Conservation (phyloP, 805 yeast species). For the Dipodascus albidus region DNA sequence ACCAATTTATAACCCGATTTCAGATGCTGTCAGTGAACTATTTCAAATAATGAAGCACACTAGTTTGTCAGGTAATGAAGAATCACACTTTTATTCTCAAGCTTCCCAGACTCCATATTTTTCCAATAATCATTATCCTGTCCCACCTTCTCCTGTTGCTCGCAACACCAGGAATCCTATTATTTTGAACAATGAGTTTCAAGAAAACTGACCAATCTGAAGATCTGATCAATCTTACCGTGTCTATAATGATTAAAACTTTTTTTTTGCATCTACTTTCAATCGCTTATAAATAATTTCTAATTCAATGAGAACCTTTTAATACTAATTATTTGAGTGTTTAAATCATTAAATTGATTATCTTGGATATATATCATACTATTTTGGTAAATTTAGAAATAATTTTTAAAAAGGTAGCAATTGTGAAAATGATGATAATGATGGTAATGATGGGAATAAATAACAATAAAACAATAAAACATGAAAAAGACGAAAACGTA, state of each 20-base stretch:
- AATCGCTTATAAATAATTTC: background rate
- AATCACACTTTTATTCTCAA: constrained; percentile 1
- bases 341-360: too few relatives aligned
- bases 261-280: background rate
- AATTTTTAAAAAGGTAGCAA: too few relatives aligned
- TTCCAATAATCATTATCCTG: background rate
- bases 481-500: too few relatives aligned
- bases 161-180: constrained; percentile 13
- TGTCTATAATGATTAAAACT: background rate
- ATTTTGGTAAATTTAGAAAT: too few relatives aligned
- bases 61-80: background rate
- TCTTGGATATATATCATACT: too few relatives aligned
- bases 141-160: constrained; percentile 12
- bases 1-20: background rate
- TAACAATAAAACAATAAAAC: too few relatives aligned
- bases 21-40: constrained; percentile 5
- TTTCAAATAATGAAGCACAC: constrained; percentile 7
- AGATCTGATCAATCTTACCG: background rate
- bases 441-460: too few relatives aligned
- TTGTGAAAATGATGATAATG: too few relatives aligned
- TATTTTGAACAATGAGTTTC: constrained; percentile 10
- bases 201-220: constrained; percentile 4
- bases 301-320: background rate
- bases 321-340: background rate
- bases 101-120: background rate